A percentile compares a stretch with the other conserved stretches of the same genome.
phyloP scores from a whole-genome alignment of 148 eudicot genomes.

The Nepenthes mirabilis region DNA sequence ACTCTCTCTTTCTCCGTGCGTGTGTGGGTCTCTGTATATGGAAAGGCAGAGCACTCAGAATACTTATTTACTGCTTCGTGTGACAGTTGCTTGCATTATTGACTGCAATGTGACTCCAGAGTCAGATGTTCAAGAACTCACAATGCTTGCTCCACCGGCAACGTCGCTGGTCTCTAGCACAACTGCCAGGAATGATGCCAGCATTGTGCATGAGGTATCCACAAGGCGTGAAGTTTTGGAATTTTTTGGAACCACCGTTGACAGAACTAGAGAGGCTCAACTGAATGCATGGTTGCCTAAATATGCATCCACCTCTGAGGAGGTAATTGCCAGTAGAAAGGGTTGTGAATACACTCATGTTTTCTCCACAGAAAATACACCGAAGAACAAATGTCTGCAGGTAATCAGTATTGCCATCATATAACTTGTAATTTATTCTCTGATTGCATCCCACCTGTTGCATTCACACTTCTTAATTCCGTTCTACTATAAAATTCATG shows the following conservation, averaged over 20 bases:
- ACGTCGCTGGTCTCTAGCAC: constrained; percentile 11
- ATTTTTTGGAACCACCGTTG: constrained; percentile 17
- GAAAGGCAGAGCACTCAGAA: not conserved
- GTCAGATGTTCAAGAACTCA: constrained; percentile 18
- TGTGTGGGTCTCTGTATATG: not conserved
- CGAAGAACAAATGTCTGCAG: constrained; percentile 30
- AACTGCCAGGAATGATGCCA: constrained; percentile 9
- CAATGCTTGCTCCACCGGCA: constrained; percentile 6
- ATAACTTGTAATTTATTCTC: not conserved
- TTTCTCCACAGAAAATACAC: not conserved
- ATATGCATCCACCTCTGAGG: constrained; percentile 9
- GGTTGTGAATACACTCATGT: constrained; percentile 4
- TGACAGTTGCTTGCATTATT: constrained; percentile 22
- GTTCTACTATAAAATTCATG: too few relatives aligned
- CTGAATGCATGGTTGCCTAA: constrained; percentile 5
- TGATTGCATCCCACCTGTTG: not conserved
- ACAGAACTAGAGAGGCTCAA: constrained; percentile 11
- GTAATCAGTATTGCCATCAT: constrained; percentile 14
- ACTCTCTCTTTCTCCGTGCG: too few relatives aligned
- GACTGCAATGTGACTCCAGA: constrained; percentile 39
- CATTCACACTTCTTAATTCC: too few relatives aligned
- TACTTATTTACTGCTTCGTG: not conserved
- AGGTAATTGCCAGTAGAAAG: constrained; percentile 5
- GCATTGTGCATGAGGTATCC: constrained; percentile 9
- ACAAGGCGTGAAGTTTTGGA: constrained; percentile 18